Evolutionary conservation across 176 grass and related monocot genomes (phyloP).

Genomic region (Musa troglodytarum): DNA sequence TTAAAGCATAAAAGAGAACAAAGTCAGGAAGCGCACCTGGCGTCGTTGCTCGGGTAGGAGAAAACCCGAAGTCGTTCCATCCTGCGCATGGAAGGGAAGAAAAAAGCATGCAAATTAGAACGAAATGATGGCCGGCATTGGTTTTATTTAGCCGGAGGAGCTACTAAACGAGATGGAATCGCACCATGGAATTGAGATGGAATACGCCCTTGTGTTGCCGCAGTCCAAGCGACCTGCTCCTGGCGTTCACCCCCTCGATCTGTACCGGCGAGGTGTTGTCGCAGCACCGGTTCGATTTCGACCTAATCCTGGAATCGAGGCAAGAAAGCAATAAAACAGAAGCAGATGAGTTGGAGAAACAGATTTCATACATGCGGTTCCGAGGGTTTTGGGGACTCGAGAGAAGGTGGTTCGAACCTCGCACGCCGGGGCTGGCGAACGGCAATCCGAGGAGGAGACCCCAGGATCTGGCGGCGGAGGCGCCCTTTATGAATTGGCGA

Average conservation of each 20-base stretch:
- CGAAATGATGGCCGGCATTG: background rate
- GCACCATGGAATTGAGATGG: background rate
- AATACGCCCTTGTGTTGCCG: background rate
- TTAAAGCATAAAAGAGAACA: background rate
- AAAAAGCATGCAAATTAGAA: background rate
- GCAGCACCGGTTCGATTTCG: background rate
- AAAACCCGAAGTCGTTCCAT: background rate
- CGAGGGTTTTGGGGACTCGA: background rate
- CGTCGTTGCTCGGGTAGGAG: background rate
- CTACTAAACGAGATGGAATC: background rate
- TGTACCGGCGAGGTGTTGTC: background rate
- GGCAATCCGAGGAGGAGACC: background rate
- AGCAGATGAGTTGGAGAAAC: background rate
- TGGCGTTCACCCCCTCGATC: background rate
- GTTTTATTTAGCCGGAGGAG: background rate
- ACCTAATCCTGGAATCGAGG: background rate
- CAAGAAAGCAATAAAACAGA: background rate
- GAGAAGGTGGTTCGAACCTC: background rate
- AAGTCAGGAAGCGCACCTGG: background rate
- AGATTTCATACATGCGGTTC: no score
- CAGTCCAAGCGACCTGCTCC: background rate
- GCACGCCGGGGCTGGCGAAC: background rate
- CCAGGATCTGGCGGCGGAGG: background rate
- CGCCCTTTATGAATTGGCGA: background rate
- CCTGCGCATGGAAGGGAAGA: background rate